Base-by-base conservation (phyloP, 192 early-diverging fungal genomes). In the Linnemannia zychae region DNA sequence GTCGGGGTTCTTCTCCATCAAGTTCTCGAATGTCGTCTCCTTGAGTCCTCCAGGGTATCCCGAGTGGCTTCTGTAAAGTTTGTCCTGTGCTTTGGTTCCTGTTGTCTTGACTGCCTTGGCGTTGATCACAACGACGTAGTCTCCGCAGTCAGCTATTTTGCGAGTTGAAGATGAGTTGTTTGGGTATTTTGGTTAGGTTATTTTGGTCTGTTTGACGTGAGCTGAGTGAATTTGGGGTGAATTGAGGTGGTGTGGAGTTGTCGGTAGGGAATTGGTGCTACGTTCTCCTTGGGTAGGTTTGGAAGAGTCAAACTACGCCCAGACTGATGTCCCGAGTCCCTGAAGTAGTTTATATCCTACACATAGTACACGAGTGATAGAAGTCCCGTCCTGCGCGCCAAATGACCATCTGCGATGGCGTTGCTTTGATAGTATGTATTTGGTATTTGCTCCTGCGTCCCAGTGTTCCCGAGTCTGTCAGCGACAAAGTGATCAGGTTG, bases 121-220 rank as follows among this genome's bases (percentile, higher is more conserved):
- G 80, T 99, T 99, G 76, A 97, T 94, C 18, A 99, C 96, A 2
- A 99, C 97, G 0, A 99, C 98, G 81, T 97, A 97, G 85, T 99
- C 98, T 49, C 98, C 98, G 87, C 93, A 94, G 88, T 99, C 98
- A 22, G 94, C 95, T 95, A 84, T 49, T 20, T 28, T 66, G 12
- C 20, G 38, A 68, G 47, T 13, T 50, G 72, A 72, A 50, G 28
- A 4, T 40, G 49, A 28, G 50, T 13, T 34, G 16, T n/a, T n/a
- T n/a, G n/a, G n/a, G n/a, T n/a, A n/a, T n/a, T n/a, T n/a, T n/a
- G n/a, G n/a, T n/a, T n/a, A n/a, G n/a, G n/a, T n/a, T n/a, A n/a
- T n/a, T n/a, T n/a, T n/a, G 17, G 36, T n/a, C n/a, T 17, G 7
- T 48, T 76, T 68, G 40, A 47, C 36, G 28, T 75, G 33, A 36